phyloP scores from a whole-genome alignment of 73 alveolate genomes.

The Paramecium biaurelia region DNA sequence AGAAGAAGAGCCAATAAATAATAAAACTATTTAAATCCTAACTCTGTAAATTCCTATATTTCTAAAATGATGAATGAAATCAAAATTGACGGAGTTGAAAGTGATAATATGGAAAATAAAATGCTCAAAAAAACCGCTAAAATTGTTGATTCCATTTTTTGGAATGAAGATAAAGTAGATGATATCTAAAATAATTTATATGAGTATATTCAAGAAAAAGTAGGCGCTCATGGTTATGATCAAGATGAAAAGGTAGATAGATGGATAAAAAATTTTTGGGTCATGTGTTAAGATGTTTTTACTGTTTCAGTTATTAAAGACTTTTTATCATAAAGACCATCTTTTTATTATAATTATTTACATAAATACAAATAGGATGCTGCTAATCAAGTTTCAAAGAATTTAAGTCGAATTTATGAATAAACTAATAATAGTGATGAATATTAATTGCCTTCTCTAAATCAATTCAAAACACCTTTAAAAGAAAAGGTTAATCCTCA shows the following conservation, averaged over 20 bases:
- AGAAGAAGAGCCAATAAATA: slow-evolving; percentile 45
- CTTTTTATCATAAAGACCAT: slow-evolving; percentile 18
- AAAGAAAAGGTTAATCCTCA: not conserved
- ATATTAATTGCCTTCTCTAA: slow-evolving; percentile 35
- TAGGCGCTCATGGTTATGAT: slow-evolving; percentile 41
- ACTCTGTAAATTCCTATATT: not conserved
- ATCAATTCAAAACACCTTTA: slow-evolving; percentile 28
- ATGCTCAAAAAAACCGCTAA: slow-evolving; percentile 36
- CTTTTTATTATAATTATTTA: slow-evolving; percentile 26
- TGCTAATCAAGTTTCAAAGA: not conserved
- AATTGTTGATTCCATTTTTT: slow-evolving; percentile 36
- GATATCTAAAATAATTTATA: slow-evolving; percentile 42
- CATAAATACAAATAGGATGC: slow-evolving; percentile 20
- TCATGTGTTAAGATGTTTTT: slow-evolving; percentile 49
- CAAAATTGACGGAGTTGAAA: slow-evolving; percentile 15
- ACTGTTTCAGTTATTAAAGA: slow-evolving; percentile 45
- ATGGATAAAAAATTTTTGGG: slow-evolving; percentile 46
- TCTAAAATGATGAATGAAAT: slow-evolving; percentile 48
- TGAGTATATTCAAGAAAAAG: slow-evolving; percentile 19
- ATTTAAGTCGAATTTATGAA: slow-evolving; percentile 34
- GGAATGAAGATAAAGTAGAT: slow-evolving; percentile 55
- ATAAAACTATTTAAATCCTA: slow-evolving; percentile 18
- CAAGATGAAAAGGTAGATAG: slow-evolving; percentile 41
- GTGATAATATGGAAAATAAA: slow-evolving; percentile 9
- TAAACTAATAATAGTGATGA: not conserved